These are phyloP conservation scores for Hansfordia pulvinata DNA, from an alignment of 2,329 filamentous ascomycete genomes.

Conservation along the genomic window DNA sequence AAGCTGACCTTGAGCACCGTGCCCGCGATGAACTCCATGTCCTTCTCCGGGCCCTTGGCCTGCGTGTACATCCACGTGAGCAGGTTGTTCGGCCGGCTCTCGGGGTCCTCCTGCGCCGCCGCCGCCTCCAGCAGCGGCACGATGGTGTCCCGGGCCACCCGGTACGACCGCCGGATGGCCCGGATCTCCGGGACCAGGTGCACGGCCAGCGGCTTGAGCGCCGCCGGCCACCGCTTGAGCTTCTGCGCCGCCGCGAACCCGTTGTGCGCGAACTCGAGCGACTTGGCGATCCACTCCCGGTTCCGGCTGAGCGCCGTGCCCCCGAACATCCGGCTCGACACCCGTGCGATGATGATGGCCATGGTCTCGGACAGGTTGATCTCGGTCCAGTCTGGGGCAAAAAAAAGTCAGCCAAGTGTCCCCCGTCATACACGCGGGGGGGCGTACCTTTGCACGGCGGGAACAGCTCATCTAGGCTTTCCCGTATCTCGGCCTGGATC, in stretches of 20 bases:
- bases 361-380: slow-evolving; percentile 10
- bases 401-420: no score
- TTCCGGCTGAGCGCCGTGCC: slow-evolving; percentile 4
- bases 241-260: slow-evolving; percentile 9
- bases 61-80: slow-evolving; percentile 8
- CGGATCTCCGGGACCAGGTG: slow-evolving; percentile 7
- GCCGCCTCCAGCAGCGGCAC: slow-evolving; percentile 8
- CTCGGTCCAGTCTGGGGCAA: slow-evolving; percentile 12
- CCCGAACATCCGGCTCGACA: slow-evolving; percentile 15
- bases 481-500: slow-evolving; percentile 11
- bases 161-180: slow-evolving; percentile 6
- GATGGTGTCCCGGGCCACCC: slow-evolving; percentile 5
- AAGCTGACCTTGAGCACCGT: slow-evolving; percentile 15
- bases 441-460: slow-evolving; percentile 7
- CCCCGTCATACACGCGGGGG: no score
- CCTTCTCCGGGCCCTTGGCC: slow-evolving; percentile 7
- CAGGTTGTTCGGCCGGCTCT: slow-evolving; percentile 2
- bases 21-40: slow-evolving; percentile 9
- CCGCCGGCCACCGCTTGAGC: no score
- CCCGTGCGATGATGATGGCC: slow-evolving; percentile 13
- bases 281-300: slow-evolving; percentile 8
- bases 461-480: slow-evolving; percentile 9
- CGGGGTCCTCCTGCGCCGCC: slow-evolving; percentile 3
- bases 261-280: slow-evolving; percentile 8
- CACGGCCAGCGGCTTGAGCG: no score